Percentiles rank a stretch among this genome's conserved stretches.
Conservation (phyloP, 1,284 basidiomycete genomes). For the Dichomitus squalens region DNA sequence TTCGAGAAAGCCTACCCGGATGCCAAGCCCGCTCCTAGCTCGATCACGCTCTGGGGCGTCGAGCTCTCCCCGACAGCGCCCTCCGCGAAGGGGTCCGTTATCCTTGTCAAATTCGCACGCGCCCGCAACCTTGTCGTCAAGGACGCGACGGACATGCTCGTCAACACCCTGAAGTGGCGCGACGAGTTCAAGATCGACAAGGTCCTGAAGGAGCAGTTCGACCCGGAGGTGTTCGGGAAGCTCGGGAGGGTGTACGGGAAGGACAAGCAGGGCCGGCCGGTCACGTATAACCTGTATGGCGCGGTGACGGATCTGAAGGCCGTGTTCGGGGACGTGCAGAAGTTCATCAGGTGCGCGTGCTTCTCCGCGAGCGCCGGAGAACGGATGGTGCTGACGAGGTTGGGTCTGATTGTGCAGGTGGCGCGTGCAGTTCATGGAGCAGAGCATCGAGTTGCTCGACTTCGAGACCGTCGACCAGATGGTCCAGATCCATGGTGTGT, state of each 20-base stretch:
- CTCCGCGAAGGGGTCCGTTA: constrained; percentile 66
- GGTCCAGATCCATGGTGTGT: constrained; percentile 71
- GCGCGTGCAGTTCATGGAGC: constrained; percentile 78
- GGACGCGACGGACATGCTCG: constrained; percentile 64
- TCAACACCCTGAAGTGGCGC: constrained; percentile 73
- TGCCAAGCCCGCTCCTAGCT: constrained; percentile 36
- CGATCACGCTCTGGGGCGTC: constrained; percentile 72
- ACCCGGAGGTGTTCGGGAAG: constrained; percentile 63
- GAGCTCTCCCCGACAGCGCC: constrained; percentile 46
- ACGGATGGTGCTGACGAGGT: neutral
- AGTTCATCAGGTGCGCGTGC: constrained; percentile 63
- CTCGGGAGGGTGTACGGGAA: constrained; percentile 66
- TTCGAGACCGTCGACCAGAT: constrained; percentile 75
- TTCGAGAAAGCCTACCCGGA: constrained; percentile 61
- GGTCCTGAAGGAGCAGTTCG: constrained; percentile 62
- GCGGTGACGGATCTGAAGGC: constrained; percentile 61
- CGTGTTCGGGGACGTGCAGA: constrained; percentile 70
- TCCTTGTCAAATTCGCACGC: constrained; percentile 72
- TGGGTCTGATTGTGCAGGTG: constrained; percentile 47
- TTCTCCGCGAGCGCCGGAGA: neutral
- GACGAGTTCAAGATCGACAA: constrained; percentile 67
- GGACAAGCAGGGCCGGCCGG: constrained; percentile 68
- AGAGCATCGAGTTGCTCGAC: constrained; percentile 62
- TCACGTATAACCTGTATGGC: constrained; percentile 77
- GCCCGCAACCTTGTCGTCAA: constrained; percentile 61